Percentiles rank a stretch among this genome's conserved stretches.
These are phyloP conservation scores for Actinidia polygama DNA, from an alignment of 179 eudicot genomes.

Conservation along the genomic window DNA sequence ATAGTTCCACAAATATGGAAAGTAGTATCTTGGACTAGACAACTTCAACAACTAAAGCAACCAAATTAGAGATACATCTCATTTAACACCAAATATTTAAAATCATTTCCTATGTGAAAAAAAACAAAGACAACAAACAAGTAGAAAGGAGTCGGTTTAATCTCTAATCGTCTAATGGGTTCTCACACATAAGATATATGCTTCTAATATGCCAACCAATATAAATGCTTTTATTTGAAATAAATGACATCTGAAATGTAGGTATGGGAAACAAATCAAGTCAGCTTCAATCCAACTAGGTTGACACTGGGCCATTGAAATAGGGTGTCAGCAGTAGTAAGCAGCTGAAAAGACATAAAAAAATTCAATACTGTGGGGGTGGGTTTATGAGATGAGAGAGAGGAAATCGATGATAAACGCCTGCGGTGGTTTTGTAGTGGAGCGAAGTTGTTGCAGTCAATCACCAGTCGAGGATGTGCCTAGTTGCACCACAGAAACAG, in stretches of 20 bases:
- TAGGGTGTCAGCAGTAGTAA: no score
- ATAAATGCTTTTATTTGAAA: not conserved
- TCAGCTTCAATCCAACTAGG: not conserved
- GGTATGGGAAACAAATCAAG: not conserved
- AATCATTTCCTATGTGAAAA: not conserved
- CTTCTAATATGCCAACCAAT: not conserved
- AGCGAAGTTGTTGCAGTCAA: no score
- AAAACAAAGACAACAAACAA: not conserved
- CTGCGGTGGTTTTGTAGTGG: no score
- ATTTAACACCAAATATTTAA: not conserved
- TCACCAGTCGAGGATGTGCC: no score
- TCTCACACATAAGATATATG: not conserved
- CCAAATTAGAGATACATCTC: not conserved
- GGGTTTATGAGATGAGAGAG: no score
- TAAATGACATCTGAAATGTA: not conserved
- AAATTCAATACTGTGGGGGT: no score
- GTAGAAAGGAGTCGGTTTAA: constrained; percentile 1
- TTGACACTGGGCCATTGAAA: not conserved
- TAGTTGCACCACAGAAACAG: no score
- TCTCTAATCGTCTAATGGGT: not conserved
- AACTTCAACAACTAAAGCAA: constrained; percentile 9
- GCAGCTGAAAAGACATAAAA: no score
- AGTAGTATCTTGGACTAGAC: not conserved
- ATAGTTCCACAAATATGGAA: not conserved
- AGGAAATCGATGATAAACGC: no score